phyloP scores from a whole-genome alignment of 495 filamentous ascomycete genomes.

The Pyronema domesticum region DNA sequence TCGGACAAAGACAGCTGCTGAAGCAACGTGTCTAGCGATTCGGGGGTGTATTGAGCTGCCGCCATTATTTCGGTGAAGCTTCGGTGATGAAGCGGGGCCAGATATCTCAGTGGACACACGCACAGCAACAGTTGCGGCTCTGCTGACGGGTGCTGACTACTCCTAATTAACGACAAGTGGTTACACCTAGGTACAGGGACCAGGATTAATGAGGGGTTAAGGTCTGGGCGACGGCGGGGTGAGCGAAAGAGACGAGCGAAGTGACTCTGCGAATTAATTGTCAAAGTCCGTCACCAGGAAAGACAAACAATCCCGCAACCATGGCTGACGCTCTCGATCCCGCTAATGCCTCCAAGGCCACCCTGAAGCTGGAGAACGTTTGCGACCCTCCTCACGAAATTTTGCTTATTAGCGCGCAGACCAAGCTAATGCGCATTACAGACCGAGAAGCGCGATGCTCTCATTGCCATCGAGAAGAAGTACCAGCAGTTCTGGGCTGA shows the following conservation, averaged over 20 bases:
- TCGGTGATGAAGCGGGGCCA: not conserved
- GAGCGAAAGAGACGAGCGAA: too few species aligned
- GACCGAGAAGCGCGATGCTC: slow-evolving; percentile 84
- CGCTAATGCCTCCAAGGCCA: slow-evolving; percentile 43
- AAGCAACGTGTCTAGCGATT: slow-evolving; percentile 20
- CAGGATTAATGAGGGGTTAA: not conserved
- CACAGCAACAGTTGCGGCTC: not conserved
- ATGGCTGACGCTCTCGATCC: slow-evolving; percentile 37
- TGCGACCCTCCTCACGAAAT: slow-evolving; percentile 10
- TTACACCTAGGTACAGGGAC: not conserved
- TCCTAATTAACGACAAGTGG: too few species aligned
- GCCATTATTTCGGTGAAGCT: slow-evolving; percentile 2
- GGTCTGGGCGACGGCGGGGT: not conserved
- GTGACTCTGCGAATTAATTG: too few species aligned
- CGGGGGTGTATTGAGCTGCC: slow-evolving; percentile 13
- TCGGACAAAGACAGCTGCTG: slow-evolving; percentile 31
- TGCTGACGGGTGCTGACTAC: not conserved
- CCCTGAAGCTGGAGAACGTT: slow-evolving; percentile 58
- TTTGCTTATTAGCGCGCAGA: slow-evolving; percentile 13
- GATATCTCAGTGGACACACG: not conserved
- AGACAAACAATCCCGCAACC: not conserved
- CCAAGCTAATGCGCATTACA: slow-evolving; percentile 23
- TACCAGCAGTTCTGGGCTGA: slow-evolving; percentile 79
- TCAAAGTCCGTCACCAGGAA: too few species aligned
- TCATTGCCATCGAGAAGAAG: slow-evolving; percentile 77